A percentile compares a stretch with the other conserved stretches of the same genome.
Evolutionary conservation across 148 eudicot genomes (phyloP).

Genomic region (Pharnaceum exiguum): DNA sequence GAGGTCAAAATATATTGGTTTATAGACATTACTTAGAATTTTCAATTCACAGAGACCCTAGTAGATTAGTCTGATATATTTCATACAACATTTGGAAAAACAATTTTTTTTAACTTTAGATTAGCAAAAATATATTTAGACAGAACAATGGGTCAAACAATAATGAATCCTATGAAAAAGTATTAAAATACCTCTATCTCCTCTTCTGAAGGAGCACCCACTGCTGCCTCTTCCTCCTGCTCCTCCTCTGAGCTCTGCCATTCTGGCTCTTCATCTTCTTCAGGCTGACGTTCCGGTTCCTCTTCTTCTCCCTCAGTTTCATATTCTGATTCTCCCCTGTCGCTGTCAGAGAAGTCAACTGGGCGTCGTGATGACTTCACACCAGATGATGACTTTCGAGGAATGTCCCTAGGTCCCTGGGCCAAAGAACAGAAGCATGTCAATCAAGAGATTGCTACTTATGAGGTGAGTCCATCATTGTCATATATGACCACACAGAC

Average conservation of each 20-base stretch:
- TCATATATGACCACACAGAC: not conserved
- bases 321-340: constrained; percentile 90
- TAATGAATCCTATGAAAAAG: not conserved
- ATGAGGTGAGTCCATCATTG: not conserved
- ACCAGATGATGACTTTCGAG: constrained; percentile 54
- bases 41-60: too few species aligned
- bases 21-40: too few species aligned
- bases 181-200: constrained; percentile 70
- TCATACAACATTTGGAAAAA: too few species aligned
- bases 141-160: not conserved
- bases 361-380: constrained; percentile 72
- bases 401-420: constrained; percentile 57
- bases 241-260: constrained; percentile 74
- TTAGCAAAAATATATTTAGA: too few species aligned
- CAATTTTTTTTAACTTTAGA: too few species aligned
- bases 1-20: too few species aligned
- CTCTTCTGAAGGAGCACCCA: constrained; percentile 71
- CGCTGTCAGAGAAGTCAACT: constrained; percentile 79
- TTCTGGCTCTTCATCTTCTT: constrained; percentile 69
- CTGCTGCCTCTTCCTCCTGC: constrained; percentile 51
- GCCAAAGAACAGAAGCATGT: constrained; percentile 11
- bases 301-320: constrained; percentile 95
- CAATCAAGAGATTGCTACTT: not conserved
- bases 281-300: constrained; percentile 54
- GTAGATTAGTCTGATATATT: too few species aligned